phyloP scores from a whole-genome alignment of 306 rosid genomes.

The Casuarina equisetifolia region DNA sequence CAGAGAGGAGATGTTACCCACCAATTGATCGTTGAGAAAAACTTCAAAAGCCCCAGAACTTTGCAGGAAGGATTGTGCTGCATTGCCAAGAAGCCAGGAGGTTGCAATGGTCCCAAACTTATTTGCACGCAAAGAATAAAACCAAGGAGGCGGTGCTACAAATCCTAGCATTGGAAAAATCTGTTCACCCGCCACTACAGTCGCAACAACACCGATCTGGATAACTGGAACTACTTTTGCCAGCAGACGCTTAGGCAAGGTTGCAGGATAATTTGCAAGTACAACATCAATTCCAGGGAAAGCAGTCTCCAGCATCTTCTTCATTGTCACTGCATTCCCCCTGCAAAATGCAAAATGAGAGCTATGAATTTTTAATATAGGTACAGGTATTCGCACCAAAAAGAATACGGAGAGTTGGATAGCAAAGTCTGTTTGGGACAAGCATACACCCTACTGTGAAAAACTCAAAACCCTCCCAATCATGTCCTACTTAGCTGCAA shows the following conservation, averaged over 20 bases:
- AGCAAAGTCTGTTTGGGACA: neutral
- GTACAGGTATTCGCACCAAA: neutral
- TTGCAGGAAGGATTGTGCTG: constrained; percentile 72
- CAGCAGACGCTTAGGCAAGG: constrained; percentile 64
- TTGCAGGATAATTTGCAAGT: constrained; percentile 69
- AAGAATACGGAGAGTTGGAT: neutral
- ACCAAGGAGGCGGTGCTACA: constrained; percentile 74
- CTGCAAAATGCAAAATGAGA: constrained; percentile 36
- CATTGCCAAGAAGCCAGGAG: constrained; percentile 86
- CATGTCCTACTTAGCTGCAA: neutral
- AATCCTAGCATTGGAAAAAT: constrained; percentile 68
- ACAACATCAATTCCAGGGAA: constrained; percentile 65
- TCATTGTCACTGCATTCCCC: constrained; percentile 67
- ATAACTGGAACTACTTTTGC: constrained; percentile 68
- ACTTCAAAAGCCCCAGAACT: constrained; percentile 85
- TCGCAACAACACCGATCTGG: constrained; percentile 63
- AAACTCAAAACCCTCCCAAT: neutral
- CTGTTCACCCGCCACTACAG: constrained; percentile 70
- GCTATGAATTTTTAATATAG: neutral
- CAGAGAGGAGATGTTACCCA: constrained; percentile 38
- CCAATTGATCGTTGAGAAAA: constrained; percentile 77
- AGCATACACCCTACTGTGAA: neutral
- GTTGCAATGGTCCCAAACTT: constrained; percentile 69
- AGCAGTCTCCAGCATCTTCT: constrained; percentile 60
- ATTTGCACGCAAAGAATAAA: constrained; percentile 61